Evolutionary conservation across 306 rosid genomes (phyloP), one percentile per base, ranked within the genome.

Genomic region (Rubus idaeus): DNA sequence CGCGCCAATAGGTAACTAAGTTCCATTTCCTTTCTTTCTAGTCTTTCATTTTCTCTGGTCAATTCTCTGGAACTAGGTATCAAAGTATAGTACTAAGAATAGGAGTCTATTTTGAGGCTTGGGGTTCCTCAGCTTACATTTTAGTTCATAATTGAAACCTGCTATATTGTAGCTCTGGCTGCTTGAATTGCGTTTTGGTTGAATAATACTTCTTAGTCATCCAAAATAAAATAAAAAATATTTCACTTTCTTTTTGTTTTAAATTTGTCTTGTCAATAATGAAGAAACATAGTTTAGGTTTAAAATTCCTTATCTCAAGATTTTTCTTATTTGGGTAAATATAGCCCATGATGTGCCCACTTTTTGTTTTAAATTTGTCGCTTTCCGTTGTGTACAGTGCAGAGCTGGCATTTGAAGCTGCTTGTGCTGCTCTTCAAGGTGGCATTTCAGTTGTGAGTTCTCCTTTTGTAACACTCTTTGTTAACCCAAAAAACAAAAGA

Each of bases 361-460:
- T 30, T 50, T 71, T 56, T 12, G 40, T n/a, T n/a, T n/a, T n/a
- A 44, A 23, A 80, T 83, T 40, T 71, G 71, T 74, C 26, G 62
- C 10, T 67, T 86, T 75, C 60, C 41, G 61, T 53, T 74, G 62
- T 51, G 4, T 80, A 56, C 77, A 94, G 98, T 70, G 91, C 96
- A 78, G 94, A 91, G 80, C 86, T 87, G 80, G 98, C 97, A 49
- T 78, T 87, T 79, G 84, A 87, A 86, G 96, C 97, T 80, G 94
- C 97, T n/a, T 84, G 75, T 77, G 94, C 94, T 87, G 98, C 98
- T 50, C 89, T 94, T 53, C 81, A 73, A 21, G 96, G 97, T 8
- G 98, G 97, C 61, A 71, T 94, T 72, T 86, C 94, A 73, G 97
- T 89, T 67, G 98, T 94, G 87, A 90, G 98, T 87, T 69, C 39